phyloP scores from a whole-genome alignment of 306 rosid genomes.

The Acacia crassicarpa region DNA sequence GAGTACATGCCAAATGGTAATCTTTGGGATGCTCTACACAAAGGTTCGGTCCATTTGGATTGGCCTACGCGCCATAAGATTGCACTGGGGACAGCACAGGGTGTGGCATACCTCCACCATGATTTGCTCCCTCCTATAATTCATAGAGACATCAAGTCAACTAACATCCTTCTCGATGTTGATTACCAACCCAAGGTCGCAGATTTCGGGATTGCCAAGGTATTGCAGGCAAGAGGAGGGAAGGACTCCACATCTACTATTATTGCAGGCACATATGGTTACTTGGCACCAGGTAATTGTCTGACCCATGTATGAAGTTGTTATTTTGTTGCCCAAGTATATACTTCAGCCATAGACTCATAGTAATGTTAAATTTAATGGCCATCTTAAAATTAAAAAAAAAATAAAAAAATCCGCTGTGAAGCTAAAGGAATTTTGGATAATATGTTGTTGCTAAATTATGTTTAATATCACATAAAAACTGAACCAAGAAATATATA shows the following conservation, averaged over 20 bases:
- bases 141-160: constrained; percentile 89
- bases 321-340: constrained; percentile 13
- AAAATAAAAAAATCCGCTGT: neutral
- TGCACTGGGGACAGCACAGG: constrained; percentile 86
- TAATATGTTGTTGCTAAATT: constrained; percentile 5
- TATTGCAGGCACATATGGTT: constrained; percentile 92
- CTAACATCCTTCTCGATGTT: constrained; percentile 81
- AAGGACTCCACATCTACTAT: constrained; percentile 89
- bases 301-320: constrained; percentile 4
- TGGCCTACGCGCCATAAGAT: constrained; percentile 89
- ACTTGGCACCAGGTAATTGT: constrained; percentile 85
- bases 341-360: neutral
- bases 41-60: constrained; percentile 67
- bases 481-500: neutral
- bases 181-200: constrained; percentile 92
- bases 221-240: constrained; percentile 85
- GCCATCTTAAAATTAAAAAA: neutral
- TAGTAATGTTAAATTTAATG: neutral
- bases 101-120: constrained; percentile 92
- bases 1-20: constrained; percentile 95
- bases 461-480: neutral
- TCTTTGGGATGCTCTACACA: constrained; percentile 91
- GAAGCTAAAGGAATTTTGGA: neutral
- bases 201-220: constrained; percentile 96
- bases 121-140: constrained; percentile 79